These are phyloP conservation scores for Raphanus sativus DNA, from an alignment of 345 rosid species.

Conservation along the genomic window DNA sequence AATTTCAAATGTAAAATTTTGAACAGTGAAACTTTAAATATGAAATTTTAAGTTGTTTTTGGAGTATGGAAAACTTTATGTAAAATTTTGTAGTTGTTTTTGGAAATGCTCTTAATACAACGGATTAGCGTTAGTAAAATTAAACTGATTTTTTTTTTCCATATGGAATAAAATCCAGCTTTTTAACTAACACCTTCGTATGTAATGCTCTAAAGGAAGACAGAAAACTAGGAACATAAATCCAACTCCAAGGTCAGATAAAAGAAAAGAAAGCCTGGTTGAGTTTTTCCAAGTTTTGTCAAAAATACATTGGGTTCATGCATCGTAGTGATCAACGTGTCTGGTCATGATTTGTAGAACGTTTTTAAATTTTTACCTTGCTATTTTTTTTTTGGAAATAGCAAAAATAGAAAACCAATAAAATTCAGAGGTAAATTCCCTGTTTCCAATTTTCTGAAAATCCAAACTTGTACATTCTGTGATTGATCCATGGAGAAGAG, in stretches of 20 bases:
- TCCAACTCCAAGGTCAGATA: background rate
- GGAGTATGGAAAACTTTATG: background rate
- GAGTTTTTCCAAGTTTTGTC: background rate
- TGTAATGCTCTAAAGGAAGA: background rate
- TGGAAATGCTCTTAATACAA: background rate
- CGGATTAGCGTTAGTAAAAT: background rate
- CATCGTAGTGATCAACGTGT: background rate
- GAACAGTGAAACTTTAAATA: no score
- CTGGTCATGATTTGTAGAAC: background rate
- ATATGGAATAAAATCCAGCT: background rate
- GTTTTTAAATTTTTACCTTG: background rate
- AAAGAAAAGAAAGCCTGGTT: background rate
- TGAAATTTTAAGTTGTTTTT: no score
- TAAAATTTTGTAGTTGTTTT: no score
- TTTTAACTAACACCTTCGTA: background rate
- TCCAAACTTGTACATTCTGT: slow-evolving; percentile 25
- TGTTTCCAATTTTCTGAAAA: slow-evolving; percentile 6
- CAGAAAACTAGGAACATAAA: background rate
- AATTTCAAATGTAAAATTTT: no score
- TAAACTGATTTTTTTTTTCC: no score
- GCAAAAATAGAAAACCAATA: slow-evolving; percentile 28
- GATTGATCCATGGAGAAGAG: slow-evolving; percentile 8
- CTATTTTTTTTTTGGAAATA: background rate
- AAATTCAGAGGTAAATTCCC: background rate
- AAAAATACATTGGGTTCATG: background rate